phyloP scores from a whole-genome alignment of 2,329 filamentous ascomycete species.

The Colletotrichum lini region DNA sequence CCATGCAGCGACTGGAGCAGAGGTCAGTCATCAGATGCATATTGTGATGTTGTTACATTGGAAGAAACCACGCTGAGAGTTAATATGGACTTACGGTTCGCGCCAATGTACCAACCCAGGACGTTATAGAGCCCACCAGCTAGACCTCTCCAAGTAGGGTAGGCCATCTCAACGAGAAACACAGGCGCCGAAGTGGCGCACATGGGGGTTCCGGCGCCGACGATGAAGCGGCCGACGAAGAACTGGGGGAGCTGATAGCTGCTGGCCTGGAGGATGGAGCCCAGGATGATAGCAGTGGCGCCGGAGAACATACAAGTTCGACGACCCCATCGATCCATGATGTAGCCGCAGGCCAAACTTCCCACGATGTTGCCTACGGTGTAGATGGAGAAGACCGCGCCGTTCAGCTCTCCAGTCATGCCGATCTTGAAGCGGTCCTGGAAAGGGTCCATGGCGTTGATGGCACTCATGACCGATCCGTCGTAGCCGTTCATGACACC shows the following conservation, averaged over 20 bases:
- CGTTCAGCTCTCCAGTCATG: conserved; percentile 37
- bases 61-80: not conserved
- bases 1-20: conserved; percentile 55
- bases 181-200: conserved; percentile 43
- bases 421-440: conserved; percentile 43
- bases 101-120: conserved; percentile 43
- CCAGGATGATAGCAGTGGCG: conserved; percentile 38
- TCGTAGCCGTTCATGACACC: conserved; percentile 41
- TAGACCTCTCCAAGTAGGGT: conserved; percentile 44
- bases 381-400: conserved; percentile 42
- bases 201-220: conserved; percentile 40
- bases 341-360: conserved; percentile 39
- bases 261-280: conserved; percentile 43
- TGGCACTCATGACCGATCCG: conserved; percentile 43
- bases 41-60: too few species aligned
- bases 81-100: conserved; percentile 37
- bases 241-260: conserved; percentile 42
- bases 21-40: not conserved
- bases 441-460: conserved; percentile 44
- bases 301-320: conserved; percentile 43
- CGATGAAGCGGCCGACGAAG: conserved; percentile 42
- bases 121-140: conserved; percentile 44
- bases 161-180: conserved; percentile 43
- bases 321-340: conserved; percentile 45
- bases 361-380: conserved; percentile 43